Percentiles rank a stretch among this genome's conserved stretches.
These are phyloP conservation scores for Suillus ampliporus DNA, from an alignment of 768 basidiomycete genomes.

Conservation along the genomic window DNA sequence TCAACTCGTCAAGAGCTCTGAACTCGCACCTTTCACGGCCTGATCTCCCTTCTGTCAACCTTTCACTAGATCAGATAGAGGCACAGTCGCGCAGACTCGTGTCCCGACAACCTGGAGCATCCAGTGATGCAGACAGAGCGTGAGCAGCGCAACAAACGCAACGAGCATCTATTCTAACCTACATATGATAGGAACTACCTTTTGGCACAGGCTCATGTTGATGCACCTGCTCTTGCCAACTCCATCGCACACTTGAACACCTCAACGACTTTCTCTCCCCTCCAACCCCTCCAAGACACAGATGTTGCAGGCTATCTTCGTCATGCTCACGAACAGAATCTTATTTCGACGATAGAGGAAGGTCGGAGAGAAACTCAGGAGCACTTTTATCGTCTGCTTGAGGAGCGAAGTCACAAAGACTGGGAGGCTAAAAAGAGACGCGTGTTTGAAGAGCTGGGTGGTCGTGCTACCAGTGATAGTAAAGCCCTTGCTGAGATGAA, in stretches of 20 bases:
- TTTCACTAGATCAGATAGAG: slow-evolving; percentile 95
- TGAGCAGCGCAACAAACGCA: slow-evolving; percentile 42
- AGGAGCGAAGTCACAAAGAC: slow-evolving; percentile 74
- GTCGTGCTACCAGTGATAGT: slow-evolving; percentile 60
- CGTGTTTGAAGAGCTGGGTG: slow-evolving; percentile 89
- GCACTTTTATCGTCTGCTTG: slow-evolving; percentile 82
- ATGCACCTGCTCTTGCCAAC: slow-evolving; percentile 84
- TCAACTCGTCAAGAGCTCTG: slow-evolving; percentile 73
- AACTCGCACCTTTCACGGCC: slow-evolving; percentile 78
- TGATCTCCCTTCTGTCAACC: slow-evolving; percentile 86
- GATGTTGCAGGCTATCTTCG: slow-evolving; percentile 93
- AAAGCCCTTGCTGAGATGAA: slow-evolving; percentile 62
- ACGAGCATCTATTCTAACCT: slow-evolving; percentile 16
- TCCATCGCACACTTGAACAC: slow-evolving; percentile 87
- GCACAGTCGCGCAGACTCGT: slow-evolving; percentile 87
- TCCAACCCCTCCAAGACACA: slow-evolving; percentile 93
- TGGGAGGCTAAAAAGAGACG: slow-evolving; percentile 93
- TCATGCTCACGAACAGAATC: slow-evolving; percentile 93
- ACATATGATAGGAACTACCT: slow-evolving; percentile 73
- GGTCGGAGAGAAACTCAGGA: slow-evolving; percentile 83
- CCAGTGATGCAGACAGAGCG: slow-evolving; percentile 77
- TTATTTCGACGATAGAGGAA: slow-evolving; percentile 94
- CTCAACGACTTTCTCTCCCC: slow-evolving; percentile 80
- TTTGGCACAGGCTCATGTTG: slow-evolving; percentile 92
- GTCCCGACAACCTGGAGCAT: slow-evolving; percentile 66